phyloP scores from a whole-genome alignment of 2,329 filamentous ascomycete species.

The Fusarium sp. region DNA sequence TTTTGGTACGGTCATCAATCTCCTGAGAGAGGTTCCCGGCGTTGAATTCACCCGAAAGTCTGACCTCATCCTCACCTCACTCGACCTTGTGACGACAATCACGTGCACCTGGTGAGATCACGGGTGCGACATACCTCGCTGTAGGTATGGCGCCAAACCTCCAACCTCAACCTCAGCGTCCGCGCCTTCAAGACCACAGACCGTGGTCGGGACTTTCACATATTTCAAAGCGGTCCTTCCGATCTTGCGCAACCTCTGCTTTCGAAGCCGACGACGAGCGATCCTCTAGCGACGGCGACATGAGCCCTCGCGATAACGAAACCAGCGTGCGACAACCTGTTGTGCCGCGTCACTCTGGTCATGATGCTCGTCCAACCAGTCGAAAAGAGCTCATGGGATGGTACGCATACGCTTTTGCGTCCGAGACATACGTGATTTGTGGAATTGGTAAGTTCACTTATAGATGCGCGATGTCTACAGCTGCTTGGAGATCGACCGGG shows the following conservation, averaged over 20 bases:
- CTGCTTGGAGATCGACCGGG: constrained; percentile 2
- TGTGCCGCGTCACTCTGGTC: constrained; percentile 76
- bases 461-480: not conserved
- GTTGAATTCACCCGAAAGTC: constrained; percentile 8
- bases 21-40: constrained; percentile 18
- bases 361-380: constrained; percentile 91
- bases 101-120: constrained; percentile 47
- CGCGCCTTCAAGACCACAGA: constrained; percentile 56
- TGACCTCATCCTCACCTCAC: constrained; percentile 17
- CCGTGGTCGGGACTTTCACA: constrained; percentile 65
- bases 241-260: constrained; percentile 69
- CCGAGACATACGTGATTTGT: constrained; percentile 96
- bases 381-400: constrained; percentile 89
- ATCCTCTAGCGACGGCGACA: constrained; percentile 60
- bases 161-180: constrained; percentile 53
- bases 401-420: constrained; percentile 97
- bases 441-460: constrained; percentile 69
- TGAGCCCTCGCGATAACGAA: constrained; percentile 56
- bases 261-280: constrained; percentile 79
- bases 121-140: constrained; percentile 27
- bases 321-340: constrained; percentile 53
- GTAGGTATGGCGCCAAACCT: constrained; percentile 45
- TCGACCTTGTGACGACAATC: constrained; percentile 47
- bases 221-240: constrained; percentile 68
- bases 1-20: constrained; percentile 17